Conservation (phyloP, 2,329 filamentous ascomycete genomes). For the Trichoderma guizhouense region DNA sequence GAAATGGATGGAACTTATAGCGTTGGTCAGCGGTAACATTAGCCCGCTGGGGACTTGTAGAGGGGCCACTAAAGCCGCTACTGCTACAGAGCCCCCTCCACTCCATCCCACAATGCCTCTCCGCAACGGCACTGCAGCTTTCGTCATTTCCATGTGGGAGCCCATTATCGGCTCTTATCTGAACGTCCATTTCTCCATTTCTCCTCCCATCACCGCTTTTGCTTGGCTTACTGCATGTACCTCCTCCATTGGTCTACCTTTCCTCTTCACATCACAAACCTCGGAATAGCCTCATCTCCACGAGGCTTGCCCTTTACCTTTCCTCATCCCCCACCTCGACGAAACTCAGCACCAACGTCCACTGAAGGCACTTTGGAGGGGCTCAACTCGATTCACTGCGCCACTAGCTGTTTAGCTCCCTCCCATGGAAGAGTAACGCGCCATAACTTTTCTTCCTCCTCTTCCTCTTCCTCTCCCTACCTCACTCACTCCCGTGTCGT, state of each 20-base stretch:
- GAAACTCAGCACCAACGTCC: background rate
- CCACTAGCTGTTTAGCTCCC: constrained; percentile 6
- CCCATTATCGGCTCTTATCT: background rate
- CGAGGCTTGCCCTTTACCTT: background rate
- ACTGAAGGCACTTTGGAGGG: background rate
- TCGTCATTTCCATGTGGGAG: background rate
- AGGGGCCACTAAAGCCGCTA: background rate
- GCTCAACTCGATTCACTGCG: background rate
- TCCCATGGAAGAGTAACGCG: constrained; percentile 12
- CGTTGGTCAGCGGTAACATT: background rate
- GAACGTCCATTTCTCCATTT: background rate
- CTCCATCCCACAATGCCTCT: background rate
- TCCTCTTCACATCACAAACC: background rate
- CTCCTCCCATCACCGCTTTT: constrained; percentile 15
- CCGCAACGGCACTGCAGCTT: background rate
- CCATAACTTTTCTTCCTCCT: background rate
- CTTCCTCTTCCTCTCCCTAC: background rate
- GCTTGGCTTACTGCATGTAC: background rate
- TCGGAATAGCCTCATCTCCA: background rate
- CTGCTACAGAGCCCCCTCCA: background rate
- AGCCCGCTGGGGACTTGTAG: background rate
- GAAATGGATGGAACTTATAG: background rate
- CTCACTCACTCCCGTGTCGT: background rate
- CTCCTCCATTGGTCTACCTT: background rate
- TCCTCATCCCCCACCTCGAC: background rate